phyloP scores from a whole-genome alignment of 2,329 filamentous ascomycete genomes.

The Iodosphaeria phyllophila region DNA sequence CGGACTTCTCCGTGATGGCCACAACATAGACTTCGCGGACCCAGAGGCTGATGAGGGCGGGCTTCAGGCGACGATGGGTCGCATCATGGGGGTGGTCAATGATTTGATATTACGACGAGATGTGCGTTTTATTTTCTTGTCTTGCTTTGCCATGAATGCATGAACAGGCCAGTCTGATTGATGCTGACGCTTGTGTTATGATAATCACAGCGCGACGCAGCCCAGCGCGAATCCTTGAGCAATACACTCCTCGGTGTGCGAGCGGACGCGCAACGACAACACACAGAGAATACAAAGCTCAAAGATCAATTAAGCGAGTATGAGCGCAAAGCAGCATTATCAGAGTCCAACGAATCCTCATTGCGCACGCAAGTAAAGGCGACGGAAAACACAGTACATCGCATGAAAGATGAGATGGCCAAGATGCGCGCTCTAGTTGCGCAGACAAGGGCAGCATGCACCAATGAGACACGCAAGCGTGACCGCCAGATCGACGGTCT shows the following conservation, averaged over 20 bases:
- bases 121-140: constrained; percentile 27
- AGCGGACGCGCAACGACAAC: constrained; percentile 55
- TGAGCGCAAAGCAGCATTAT: constrained; percentile 33
- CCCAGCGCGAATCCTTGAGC: constrained; percentile 70
- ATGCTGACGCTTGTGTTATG: constrained; percentile 3
- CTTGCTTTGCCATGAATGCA: neutral
- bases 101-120: constrained; percentile 82
- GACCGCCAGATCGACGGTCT: constrained; percentile 77
- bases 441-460: constrained; percentile 72
- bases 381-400: constrained; percentile 54
- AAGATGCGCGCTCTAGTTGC: constrained; percentile 62
- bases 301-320: constrained; percentile 33
- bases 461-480: constrained; percentile 77
- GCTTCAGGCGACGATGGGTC: constrained; percentile 51
- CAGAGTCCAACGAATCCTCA: constrained; percentile 53
- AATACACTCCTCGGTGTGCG: constrained; percentile 60
- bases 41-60: constrained; percentile 45
- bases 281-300: constrained; percentile 44
- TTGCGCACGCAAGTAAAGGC: constrained; percentile 51
- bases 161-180: constrained; percentile 1
- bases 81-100: constrained; percentile 84
- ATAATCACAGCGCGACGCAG: constrained; percentile 55
- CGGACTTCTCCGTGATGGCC: constrained; percentile 46
- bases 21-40: constrained; percentile 65
- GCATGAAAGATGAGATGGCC: constrained; percentile 68